Evolutionary conservation across 768 basidiomycete genomes (phyloP).

Genomic region (Lanmaoa pseudosensibilis): DNA sequence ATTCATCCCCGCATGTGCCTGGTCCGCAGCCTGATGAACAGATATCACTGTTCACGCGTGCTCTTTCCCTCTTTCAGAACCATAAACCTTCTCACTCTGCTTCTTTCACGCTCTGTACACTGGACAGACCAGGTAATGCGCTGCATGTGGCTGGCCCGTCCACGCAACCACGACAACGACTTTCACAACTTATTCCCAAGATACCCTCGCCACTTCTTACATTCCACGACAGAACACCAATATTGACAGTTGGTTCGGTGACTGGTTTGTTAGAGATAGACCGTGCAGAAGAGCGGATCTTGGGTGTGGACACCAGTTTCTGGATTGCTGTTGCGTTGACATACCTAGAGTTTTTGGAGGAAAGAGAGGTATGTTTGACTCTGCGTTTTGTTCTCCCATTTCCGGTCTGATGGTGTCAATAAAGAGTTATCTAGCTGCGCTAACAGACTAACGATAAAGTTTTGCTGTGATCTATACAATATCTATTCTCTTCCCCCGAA

Average conservation of each 20-base stretch:
- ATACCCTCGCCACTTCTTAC: constrained; percentile 52
- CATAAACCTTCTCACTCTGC: constrained; percentile 56
- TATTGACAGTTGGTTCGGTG: constrained; percentile 55
- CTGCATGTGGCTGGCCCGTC: constrained; percentile 22
- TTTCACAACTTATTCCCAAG: constrained; percentile 23
- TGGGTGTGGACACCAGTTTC: constrained; percentile 76
- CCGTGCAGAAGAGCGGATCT: constrained; percentile 46
- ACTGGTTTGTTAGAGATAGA: constrained; percentile 69
- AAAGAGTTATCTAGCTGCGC: constrained; percentile 58
- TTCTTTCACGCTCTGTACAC: constrained; percentile 54
- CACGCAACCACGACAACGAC: constrained; percentile 21
- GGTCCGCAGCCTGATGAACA: constrained; percentile 29
- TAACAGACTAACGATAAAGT: constrained; percentile 38
- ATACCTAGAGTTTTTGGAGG: constrained; percentile 75
- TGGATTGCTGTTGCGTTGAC: constrained; percentile 75
- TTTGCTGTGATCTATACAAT: constrained; percentile 11
- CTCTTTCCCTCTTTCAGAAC: constrained; percentile 48
- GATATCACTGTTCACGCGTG: constrained; percentile 50
- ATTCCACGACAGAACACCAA: constrained; percentile 72
- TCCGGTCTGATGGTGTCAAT: constrained; percentile 2
- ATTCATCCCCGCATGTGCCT: constrained; percentile 39
- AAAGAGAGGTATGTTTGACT: constrained; percentile 62
- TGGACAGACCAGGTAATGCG: constrained; percentile 20
- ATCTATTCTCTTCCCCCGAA: not conserved
- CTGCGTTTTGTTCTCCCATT: not conserved